Evolutionary conservation across 108 stramenopile species (phyloP).

Genomic region (Bacterosira constricta): DNA sequence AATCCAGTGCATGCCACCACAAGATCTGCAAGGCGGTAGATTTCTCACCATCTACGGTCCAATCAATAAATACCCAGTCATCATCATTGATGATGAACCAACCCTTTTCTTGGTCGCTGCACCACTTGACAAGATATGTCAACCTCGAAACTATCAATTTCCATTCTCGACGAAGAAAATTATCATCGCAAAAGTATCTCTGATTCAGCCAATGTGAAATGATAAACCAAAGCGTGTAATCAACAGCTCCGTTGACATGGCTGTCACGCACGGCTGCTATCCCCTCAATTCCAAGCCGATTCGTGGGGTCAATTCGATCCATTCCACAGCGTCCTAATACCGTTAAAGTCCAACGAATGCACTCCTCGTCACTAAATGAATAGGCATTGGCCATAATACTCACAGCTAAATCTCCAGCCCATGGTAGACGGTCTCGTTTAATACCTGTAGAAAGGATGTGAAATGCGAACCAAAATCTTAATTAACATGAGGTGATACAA

Average conservation of each 20-base stretch:
- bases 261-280: conserved; percentile 3
- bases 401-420: conserved; percentile 50
- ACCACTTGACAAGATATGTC: conserved; percentile 12
- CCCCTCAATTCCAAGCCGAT: not conserved
- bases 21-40: conserved; percentile 32
- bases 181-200: conserved; percentile 38
- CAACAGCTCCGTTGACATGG: conserved; percentile 50
- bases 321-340: conserved; percentile 49
- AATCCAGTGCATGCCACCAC: conserved; percentile 54
- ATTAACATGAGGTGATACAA: not conserved
- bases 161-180: conserved; percentile 43
- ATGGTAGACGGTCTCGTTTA: conserved; percentile 50
- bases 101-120: conserved; percentile 26
- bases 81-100: conserved; percentile 24
- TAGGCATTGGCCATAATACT: conserved; percentile 35
- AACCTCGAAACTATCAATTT: conserved; percentile 14
- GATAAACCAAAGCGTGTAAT: conserved; percentile 48
- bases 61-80: conserved; percentile 50
- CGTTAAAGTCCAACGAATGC: conserved; percentile 31
- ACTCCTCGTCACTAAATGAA: conserved; percentile 20
- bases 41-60: conserved; percentile 28
- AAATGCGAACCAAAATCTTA: not conserved
- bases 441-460: conserved; percentile 1
- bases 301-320: not conserved
- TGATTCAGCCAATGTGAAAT: conserved; percentile 45